A percentile compares a stretch with the other conserved stretches of the same genome.
phyloP scores from a whole-genome alignment of 495 filamentous ascomycete genomes.

The Trichocladium uniseriatum region DNA sequence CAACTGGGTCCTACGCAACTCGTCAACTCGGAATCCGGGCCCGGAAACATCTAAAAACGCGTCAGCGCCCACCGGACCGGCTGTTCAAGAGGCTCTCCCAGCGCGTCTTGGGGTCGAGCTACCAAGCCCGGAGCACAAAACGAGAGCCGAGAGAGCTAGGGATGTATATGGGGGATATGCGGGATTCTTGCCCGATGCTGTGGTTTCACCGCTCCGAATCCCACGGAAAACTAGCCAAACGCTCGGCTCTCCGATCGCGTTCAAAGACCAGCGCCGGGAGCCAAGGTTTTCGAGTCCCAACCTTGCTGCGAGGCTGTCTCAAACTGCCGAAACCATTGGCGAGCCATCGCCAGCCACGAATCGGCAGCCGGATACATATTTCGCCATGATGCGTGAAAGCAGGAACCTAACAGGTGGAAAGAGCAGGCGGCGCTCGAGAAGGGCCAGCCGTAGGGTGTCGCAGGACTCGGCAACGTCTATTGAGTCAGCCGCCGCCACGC shows the following conservation, averaged over 20 bases:
- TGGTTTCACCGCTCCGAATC: conserved; percentile 19
- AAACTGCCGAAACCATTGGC: conserved; percentile 2
- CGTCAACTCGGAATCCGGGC: conserved; percentile 6
- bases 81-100: conserved; percentile 6
- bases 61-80: conserved; percentile 11
- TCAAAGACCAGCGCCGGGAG: conserved; percentile 15
- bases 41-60: neutral
- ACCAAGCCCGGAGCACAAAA: conserved; percentile 33
- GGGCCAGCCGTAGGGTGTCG: conserved; percentile 13
- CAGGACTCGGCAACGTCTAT: conserved; percentile 24
- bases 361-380: conserved; percentile 6
- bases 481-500: conserved; percentile 12
- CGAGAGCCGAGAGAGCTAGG: conserved; percentile 30
- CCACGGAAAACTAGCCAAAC: conserved; percentile 12
- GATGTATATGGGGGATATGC: conserved; percentile 16
- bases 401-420: conserved; percentile 11
- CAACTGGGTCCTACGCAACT: conserved; percentile 36
- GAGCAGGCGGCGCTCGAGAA: conserved; percentile 9
- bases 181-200: conserved; percentile 20
- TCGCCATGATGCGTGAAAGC: conserved; percentile 9
- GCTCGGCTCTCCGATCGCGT: conserved; percentile 23
- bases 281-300: conserved; percentile 3
- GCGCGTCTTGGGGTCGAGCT: conserved; percentile 22
- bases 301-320: conserved; percentile 1
- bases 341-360: neutral